Conservation (phyloP, 73 alveolate genomes). For the Tetrahymena elliotti region DNA sequence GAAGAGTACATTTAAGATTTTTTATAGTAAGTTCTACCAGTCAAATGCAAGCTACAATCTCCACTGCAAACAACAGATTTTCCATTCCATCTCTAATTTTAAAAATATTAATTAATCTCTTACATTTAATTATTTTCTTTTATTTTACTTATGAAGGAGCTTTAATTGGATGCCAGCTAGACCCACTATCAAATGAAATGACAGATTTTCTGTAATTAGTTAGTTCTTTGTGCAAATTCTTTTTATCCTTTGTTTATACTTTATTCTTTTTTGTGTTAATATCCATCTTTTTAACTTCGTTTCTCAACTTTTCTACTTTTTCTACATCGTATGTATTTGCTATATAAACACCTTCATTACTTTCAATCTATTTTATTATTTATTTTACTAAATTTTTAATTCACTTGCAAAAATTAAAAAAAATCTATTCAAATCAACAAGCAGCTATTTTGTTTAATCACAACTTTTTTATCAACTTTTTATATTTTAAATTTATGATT, state of each 20-base stretch:
- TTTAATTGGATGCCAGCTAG: constrained; percentile 69
- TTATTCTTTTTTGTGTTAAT: neutral
- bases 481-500: too few species aligned
- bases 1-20: constrained; percentile 65
- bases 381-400: neutral
- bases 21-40: constrained; percentile 58
- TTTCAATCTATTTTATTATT: neutral
- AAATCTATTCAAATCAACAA: too few species aligned
- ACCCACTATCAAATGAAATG: constrained; percentile 85
- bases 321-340: constrained; percentile 50
- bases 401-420: neutral
- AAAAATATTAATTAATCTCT: neutral
- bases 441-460: neutral
- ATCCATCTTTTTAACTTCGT: neutral
- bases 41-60: constrained; percentile 77
- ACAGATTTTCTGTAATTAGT: constrained; percentile 55
- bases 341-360: constrained; percentile 69
- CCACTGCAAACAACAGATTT: constrained; percentile 46
- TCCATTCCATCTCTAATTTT: constrained; percentile 13
- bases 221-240: constrained; percentile 12
- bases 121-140: neutral
- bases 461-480: neutral
- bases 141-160: constrained; percentile 45
- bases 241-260: neutral
- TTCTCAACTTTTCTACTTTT: constrained; percentile 12